Evolutionary conservation across 805 yeast species (phyloP), one percentile per base, ranked within the genome.

Genomic region (Yarrowia deformans): DNA sequence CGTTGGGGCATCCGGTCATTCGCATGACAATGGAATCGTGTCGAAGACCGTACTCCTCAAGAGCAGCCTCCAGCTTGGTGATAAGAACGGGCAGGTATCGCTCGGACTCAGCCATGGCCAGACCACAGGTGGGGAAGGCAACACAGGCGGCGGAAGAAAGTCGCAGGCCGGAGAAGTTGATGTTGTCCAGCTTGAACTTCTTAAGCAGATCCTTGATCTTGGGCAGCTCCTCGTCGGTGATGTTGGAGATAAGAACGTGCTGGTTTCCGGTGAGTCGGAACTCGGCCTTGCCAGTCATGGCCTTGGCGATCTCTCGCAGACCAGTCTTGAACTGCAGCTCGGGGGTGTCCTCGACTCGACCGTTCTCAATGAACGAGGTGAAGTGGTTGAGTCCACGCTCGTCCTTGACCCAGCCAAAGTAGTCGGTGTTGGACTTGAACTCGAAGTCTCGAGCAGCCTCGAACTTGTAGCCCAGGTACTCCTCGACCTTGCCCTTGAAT

Each of bases 1-100:
- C 98, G 79, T 94, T 94, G 69, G 98, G 98, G 84, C 98, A 94
- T 69, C 98, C 98, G 39, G 98, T 94, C 98, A 94, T 93, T 83
- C 98, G 88, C 97, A 94, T 90, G 32, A 93, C 97, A 73, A 94
- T 85, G 8, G 97, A 88, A 80, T 94, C 98, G 75, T 93, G 97
- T 77, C 97, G 90, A 74, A 94, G 85, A 9, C 98, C 98, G 73
- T 88, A 87, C 76, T 93, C 97, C 80, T 94, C 98, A 70, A 94
- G 83, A 23, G 92, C 87, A n/a, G 82, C 85, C 79, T 94, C 98
- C 70, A 94, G 81, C 80, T 93, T 91, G 72, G 89, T 79, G 73
- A 94, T 86, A 74, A 94, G 84, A 63, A 84, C 88, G 9, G 98
- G 98, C 75, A 94, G 83, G 78, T 88, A 89, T 77, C 98, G 88